Evolutionary conservation across 2,329 filamentous ascomycete genomes (phyloP), one percentile per base, ranked within the genome.

Genomic region (Fusarium sp.): DNA sequence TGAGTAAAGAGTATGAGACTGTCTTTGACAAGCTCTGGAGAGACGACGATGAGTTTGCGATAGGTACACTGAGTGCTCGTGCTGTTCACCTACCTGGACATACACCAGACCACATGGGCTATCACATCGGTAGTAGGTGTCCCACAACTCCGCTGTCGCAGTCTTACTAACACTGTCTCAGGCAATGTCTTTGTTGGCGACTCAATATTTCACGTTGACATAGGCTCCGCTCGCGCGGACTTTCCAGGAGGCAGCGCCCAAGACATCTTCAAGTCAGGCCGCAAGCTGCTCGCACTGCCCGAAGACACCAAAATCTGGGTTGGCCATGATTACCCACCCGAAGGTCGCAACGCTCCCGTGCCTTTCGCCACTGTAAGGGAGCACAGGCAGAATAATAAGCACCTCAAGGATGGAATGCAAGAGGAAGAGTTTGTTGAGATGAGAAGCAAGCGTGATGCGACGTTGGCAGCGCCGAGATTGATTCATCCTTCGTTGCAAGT

Each of bases 31-130:
- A 81, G 8, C 77, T 88, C 3, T 87, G 87, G 41, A 77, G 84
- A 0, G 86, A 90, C 44, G 82, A 87, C 34, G 86, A 89, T 63
- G 62, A 62, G 0, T 89, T 90, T 66, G 20, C 68, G 0, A 80
- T 91, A 40, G 88, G 88, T 0, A 57, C 74, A 0, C 32, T 90
- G 16, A 73, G 67, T 2, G 84, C 78, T 1, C 79, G 74, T 4
- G 86, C 83, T 0, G 74, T 90, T 0, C 84, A 90, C 68, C 82
- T 91, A 0, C 87, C 88, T 0, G 88, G 88, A 0, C 87, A 90
- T 67, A 90, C 87, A 0, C 86, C 87, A 0, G 88, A 90, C 67
- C 87, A 90, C 57, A 71, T 88, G 16, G 88, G 87, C 0, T 91
- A 91, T 65, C 76, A 79, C 34, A 83, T 90, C 53, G 86, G 85